phyloP scores from a whole-genome alignment of 768 basidiomycete genomes.

The Phylloporus arenicola region DNA sequence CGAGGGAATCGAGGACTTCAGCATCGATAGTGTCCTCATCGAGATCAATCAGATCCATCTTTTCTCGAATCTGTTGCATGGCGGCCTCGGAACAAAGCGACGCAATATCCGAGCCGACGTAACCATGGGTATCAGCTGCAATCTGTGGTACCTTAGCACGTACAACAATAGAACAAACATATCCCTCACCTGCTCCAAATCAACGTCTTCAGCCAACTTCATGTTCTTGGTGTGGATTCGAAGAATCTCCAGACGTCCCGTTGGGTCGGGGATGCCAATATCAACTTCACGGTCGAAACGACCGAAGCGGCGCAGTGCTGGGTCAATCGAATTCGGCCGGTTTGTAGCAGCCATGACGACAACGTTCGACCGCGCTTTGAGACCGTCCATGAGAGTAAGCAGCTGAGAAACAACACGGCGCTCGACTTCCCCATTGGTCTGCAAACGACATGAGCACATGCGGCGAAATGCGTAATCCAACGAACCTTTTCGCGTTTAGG shows the following conservation, averaged over 20 bases:
- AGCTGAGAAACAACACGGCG: slow-evolving; percentile 98
- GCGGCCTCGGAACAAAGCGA: slow-evolving; percentile 98
- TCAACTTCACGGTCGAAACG: slow-evolving; percentile 99
- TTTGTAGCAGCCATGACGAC: slow-evolving; percentile 99
- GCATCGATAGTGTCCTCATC: slow-evolving; percentile 99
- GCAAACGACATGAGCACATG: slow-evolving; percentile 4
- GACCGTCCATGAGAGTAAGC: slow-evolving; percentile 97
- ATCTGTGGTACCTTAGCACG: slow-evolving; percentile 47
- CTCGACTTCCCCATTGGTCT: slow-evolving; percentile 99
- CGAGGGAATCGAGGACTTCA: slow-evolving; percentile 96
- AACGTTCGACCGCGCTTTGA: slow-evolving; percentile 97
- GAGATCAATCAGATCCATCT: slow-evolving; percentile 97
- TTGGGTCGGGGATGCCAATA: slow-evolving; percentile 98
- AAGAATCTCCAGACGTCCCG: slow-evolving; percentile 96
- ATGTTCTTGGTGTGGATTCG: slow-evolving; percentile 99
- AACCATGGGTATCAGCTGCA: slow-evolving; percentile 98
- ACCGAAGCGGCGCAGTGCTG: slow-evolving; percentile 96
- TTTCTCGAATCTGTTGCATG: slow-evolving; percentile 99
- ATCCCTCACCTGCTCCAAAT: slow-evolving; percentile 76
- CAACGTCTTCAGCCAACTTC: slow-evolving; percentile 95
- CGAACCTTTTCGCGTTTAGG: slow-evolving; percentile 98
- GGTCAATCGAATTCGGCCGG: slow-evolving; percentile 98
- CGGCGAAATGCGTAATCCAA: neutral
- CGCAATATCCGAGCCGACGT: slow-evolving; percentile 97
- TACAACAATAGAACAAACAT: neutral